Base-by-base conservation (phyloP, 2,329 filamentous ascomycete genomes). In the Penicillium corylophilum region DNA sequence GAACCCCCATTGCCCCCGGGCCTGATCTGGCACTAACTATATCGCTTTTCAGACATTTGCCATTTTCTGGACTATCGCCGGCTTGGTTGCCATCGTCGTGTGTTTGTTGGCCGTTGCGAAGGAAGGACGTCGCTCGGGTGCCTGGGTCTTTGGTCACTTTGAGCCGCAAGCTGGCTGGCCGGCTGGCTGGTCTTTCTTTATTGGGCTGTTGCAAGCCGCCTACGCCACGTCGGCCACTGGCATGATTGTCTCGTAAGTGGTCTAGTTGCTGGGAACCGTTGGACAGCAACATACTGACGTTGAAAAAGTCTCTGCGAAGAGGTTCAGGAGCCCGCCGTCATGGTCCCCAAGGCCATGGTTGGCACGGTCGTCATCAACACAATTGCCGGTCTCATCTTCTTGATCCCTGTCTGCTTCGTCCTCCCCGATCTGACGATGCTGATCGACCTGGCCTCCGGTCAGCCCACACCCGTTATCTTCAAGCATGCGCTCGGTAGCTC, bases 401-500 rank as follows among this genome's bases (percentile, higher is more conserved):
- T 90, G 5, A 79, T 90, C 40, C 86, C 87, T 0, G 78, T 92
- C 57, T 79, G 90, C 35, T 90, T 91, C 67, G 85, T 90, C 29
- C 77, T 90, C 13, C 87, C 87, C 0, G 81, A 87, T 50, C 78
- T 90, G 7, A 63, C 80, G 51, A 71, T 77, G 41, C 78, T 91
- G 18, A 80, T 88, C 26, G 68, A 71, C 2, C 16, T 38, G 35
- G 35, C 35, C 5, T 87, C 83, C 56, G 84, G 83, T 7, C 88
- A 90, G 64, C 87, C 88, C 1, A 87, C 91, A 51, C 86, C 85
- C 9, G 76, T 85, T 6, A 76, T 91, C 40, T 90, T 91, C 79
- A 87, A 88, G 71, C 83, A 77, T 0, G 87, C 85, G 5, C 89
- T 87, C 0, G 87, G 87, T 1, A 88, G 83, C 29, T 77, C 83